phyloP scores from a whole-genome alignment of 129 eudicot genomes.

The Helichrysum umbraculigerum region DNA sequence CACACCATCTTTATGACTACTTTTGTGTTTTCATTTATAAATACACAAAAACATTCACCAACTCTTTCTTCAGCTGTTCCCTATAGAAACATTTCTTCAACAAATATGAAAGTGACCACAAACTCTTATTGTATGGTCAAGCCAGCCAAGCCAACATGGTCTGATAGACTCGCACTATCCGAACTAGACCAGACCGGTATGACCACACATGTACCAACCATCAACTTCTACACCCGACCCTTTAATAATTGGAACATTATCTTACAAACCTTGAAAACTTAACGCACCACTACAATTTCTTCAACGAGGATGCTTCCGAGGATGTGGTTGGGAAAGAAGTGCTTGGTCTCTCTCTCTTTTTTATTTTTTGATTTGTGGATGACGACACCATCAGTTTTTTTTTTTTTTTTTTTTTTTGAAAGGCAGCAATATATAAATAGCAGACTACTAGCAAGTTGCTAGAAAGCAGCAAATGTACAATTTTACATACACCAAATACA shows the following conservation, averaged over 20 bases:
- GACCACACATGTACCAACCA: slow-evolving; percentile 42
- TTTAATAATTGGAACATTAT: slow-evolving; percentile 20
- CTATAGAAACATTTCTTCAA: neutral
- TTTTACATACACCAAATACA: no score
- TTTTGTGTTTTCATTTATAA: slow-evolving; percentile 19
- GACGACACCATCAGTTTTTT: no score
- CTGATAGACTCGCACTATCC: slow-evolving; percentile 41
- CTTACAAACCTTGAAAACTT: slow-evolving; percentile 42
- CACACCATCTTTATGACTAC: slow-evolving; percentile 31
- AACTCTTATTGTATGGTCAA: slow-evolving; percentile 36
- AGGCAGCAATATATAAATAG: no score
- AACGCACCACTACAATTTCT: slow-evolving; percentile 44
- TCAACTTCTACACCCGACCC: slow-evolving; percentile 47
- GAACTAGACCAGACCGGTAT: slow-evolving; percentile 53
- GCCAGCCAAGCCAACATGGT: slow-evolving; percentile 56
- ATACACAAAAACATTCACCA: slow-evolving; percentile 15
- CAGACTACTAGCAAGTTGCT: no score
- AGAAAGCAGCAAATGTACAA: no score
- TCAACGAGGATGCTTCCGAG: no score
- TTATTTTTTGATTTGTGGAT: no score
- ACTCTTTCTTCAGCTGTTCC: slow-evolving; percentile 16
- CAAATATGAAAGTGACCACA: slow-evolving; percentile 45
- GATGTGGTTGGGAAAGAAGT: no score
- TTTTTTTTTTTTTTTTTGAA: no score
- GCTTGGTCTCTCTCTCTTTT: no score